Evolutionary conservation across 2,329 filamentous ascomycete genomes (phyloP), one percentile per base, ranked within the genome.

Genomic region (Trichoderma arundinaceum): DNA sequence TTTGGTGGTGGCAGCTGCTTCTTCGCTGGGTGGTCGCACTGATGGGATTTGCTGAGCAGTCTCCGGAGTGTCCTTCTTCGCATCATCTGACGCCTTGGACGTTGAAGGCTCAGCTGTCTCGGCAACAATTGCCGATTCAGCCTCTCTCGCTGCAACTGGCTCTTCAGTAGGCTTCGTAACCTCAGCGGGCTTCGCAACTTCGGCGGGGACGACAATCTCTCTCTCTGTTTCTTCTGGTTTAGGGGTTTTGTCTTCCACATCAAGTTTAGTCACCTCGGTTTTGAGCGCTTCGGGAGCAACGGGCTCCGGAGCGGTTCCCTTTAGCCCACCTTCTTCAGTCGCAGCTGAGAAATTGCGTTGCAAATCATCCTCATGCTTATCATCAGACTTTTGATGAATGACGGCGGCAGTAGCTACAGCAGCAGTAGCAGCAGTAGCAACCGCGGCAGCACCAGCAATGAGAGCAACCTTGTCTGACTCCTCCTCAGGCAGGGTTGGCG

Each of bases 381-480:
- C 49, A 13, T 56, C 19, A 9, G 38, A 44, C n/a, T 62, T 28
- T 32, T 58, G 53, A 19, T 63, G 61, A 49, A 58, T 49, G 48
- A 59, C 59, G 38, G 48, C 65, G 22, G 46, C 65, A 13, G 65
- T 44, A 22, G 58, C 65, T 44, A 63, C 65, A 15, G 61, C 61
- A n/a, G 59, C 65, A 4, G 59, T 46, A 19, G 65, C 65, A 19
- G 46, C 65, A 4, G 65, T 64, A 33, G 54, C 17, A 46, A 41
- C 58, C 35, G 46, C 65, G 9, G 53, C 65, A 38, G 65, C 28
- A 39, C 53, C 60, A 19, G 59, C 65, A 28, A 43, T 54, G 22
- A 66, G 60, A 39, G 65, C 65, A 64, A 59, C 15, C 44, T 56
- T 65, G 35, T 65, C 43, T 13, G 44, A 58, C 46, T 60, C 53